Percentiles rank a stretch among this genome's conserved stretches.
Evolutionary conservation across 2,329 filamentous ascomycete species (phyloP).

Genomic region (Diplodia seriata): DNA sequence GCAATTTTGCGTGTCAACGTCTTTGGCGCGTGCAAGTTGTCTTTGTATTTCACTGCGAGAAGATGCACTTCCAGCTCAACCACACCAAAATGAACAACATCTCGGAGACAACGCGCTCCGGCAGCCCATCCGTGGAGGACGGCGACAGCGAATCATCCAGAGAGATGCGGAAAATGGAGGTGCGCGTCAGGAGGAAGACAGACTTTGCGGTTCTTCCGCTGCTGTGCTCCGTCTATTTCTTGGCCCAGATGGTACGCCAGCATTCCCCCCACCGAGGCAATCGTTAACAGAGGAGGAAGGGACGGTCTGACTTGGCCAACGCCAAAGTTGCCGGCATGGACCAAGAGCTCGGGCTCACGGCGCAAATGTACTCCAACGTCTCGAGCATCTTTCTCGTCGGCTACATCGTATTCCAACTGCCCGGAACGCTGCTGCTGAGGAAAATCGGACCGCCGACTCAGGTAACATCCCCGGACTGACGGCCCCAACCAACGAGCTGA

Average conservation of each 20-base stretch:
- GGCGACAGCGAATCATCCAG: background rate
- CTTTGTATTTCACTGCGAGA: background rate
- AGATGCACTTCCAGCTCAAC: too few relatives aligned
- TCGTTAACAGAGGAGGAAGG: background rate
- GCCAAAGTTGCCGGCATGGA: slow-evolving; percentile 7
- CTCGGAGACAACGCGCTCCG: background rate
- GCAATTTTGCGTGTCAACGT: background rate
- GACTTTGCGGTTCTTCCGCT: slow-evolving; percentile 8
- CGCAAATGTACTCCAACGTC: background rate
- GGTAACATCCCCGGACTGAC: background rate
- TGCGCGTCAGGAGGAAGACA: background rate
- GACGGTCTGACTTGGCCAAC: slow-evolving; percentile 1
- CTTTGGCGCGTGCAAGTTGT: background rate
- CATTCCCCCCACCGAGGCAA: background rate
- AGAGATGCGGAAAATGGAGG: background rate
- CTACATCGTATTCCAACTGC: slow-evolving; percentile 9
- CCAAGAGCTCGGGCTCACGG: background rate
- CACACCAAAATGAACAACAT: background rate
- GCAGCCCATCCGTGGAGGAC: background rate
- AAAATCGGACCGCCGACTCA: slow-evolving; percentile 5
- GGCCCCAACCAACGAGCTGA: background rate
- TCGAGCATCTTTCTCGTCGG: background rate
- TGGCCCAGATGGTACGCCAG: background rate
- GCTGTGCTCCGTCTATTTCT: background rate
- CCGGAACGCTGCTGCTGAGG: background rate